A percentile compares a stretch with the other conserved stretches of the same genome.
These are phyloP conservation scores for Mycena haematopus DNA, from an alignment of 768 basidiomycete genomes.

Conservation along the genomic window DNA sequence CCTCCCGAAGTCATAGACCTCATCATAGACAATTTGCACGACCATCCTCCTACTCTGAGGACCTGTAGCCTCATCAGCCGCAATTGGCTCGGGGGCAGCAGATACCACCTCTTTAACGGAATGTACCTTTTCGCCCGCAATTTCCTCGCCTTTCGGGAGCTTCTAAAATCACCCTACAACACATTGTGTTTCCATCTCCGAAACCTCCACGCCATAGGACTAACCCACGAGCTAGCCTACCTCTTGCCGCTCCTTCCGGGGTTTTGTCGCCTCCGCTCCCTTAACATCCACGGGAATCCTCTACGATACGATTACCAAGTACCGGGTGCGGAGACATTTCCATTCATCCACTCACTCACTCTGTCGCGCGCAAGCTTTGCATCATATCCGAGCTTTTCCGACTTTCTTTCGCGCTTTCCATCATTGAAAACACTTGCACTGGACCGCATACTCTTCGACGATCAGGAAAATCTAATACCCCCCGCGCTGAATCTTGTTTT, in stretches of 20 bases:
- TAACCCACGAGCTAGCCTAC: background rate
- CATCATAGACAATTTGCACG: slow-evolving; percentile 17
- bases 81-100: slow-evolving; percentile 14
- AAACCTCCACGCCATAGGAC: background rate
- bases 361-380: slow-evolving; percentile 1
- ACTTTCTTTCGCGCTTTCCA: slow-evolving; percentile 4
- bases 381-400: background rate
- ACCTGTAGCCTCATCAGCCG: slow-evolving; percentile 15
- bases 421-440: slow-evolving; percentile 1
- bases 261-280: background rate
- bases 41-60: slow-evolving; percentile 1
- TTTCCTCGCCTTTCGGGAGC: background rate
- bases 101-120: slow-evolving; percentile 14
- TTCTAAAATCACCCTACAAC: background rate
- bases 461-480: background rate
- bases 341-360: background rate
- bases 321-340: background rate
- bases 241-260: slow-evolving; percentile 8
- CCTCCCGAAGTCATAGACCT: slow-evolving; percentile 21
- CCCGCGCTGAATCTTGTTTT: background rate
- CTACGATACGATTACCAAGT: background rate
- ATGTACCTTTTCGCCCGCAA: background rate
- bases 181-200: slow-evolving; percentile 3
- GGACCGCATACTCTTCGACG: background rate
- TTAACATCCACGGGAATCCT: background rate